Base-by-base conservation (phyloP, 352 stramenopile species). In the Globisporangium cederbergense region DNA sequence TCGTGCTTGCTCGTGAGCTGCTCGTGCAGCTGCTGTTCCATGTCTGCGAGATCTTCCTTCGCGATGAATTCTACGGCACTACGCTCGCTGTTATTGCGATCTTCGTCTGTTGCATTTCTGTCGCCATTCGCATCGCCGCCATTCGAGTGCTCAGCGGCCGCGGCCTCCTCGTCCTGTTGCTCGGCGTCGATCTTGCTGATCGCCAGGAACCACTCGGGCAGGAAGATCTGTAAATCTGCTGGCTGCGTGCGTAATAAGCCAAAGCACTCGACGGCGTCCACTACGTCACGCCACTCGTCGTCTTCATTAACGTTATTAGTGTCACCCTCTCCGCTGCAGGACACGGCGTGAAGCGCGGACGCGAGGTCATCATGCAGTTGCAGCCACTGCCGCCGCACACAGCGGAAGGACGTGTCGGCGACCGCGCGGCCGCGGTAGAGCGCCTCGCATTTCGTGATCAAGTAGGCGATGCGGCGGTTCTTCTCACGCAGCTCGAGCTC, bases 401-500 rank as follows among this genome's bases (percentile, higher is more conserved):
- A 85, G 45, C 78, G 76, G 28, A 93, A 82, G 1, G 76, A 81
- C 34, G 71, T 75, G 58, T 78, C 68, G 8, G 75, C 67, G 2
- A 91, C 55, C 25, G 73, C 81, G 53, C 73, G 72, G 9, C 80
- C 76, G 4, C 74, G 79, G 62, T 83, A 94, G 16, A 94, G 66
- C 42, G 79, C 65, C 70, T 91, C 77, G 73, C 83, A 93, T 57
- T 89, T 93, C 8, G 71, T 62, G 43, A 74, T 70, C 28, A 95
- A 56, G 49, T 87, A 92, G 40, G 69, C 49, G 38, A 93, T 90
- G 6, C 87, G 83, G 11, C 85, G 82, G 65, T 93, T 95, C 65
- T 95, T 95, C 66, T 95, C 87, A 54, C 76, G 73, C 65, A 93
- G 66, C 32, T 92, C 81, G 42, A 92, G 74, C 66, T 81, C 77